Base-by-base conservation (phyloP, 78 protist species). In the Creolimax fragrantissima region DNA sequence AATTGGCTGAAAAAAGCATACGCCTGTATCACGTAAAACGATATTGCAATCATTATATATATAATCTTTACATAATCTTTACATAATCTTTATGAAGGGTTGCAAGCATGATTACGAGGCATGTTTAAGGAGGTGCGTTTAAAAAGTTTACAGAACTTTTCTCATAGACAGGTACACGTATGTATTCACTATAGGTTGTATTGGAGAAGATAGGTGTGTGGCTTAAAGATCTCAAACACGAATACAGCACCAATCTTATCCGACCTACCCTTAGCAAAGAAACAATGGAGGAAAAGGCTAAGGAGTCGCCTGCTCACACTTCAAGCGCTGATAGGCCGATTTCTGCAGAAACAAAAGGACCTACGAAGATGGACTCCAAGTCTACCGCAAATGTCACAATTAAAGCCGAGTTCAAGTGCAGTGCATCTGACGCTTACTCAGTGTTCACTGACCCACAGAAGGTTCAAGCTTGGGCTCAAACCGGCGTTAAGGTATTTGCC, bases 191-290 rank as follows among this genome's bases (percentile, higher is more conserved):
- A n/a, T n/a, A n/a, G n/a, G n/a, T n/a, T n/a, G n/a, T n/a, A n/a
- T n/a, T n/a, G n/a, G n/a, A n/a, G 11, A 5, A 5, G 11, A 3
- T 88, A 2, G 74, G 37, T 42, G 4, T 45, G 24, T 88, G 81
- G 81, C 74, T 45, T 39, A 44, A 44, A 11, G 92, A 86, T 5
- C 90, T 86, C 2, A 86, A 86, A 45, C 17, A 86, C 11, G 42
- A 36, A 86, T 86, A 86, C 90, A 86, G 90, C 44, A 42, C 42
- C 45, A 37, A 36, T 11, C 90, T 86, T 36, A 86, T 86, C 90
- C 41, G 43, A 37, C 90, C 90, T 5, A 86, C 90, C 5, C 90
- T 41, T 5, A 86, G 24, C 11, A 41, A 32, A 86, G 90, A 41
- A 36, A 41, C 17, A 5, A 36, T 83, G 86, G 86, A 36, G 7